phyloP scores from a whole-genome alignment of 345 rosid species.

The Pugionium dolabratum region DNA sequence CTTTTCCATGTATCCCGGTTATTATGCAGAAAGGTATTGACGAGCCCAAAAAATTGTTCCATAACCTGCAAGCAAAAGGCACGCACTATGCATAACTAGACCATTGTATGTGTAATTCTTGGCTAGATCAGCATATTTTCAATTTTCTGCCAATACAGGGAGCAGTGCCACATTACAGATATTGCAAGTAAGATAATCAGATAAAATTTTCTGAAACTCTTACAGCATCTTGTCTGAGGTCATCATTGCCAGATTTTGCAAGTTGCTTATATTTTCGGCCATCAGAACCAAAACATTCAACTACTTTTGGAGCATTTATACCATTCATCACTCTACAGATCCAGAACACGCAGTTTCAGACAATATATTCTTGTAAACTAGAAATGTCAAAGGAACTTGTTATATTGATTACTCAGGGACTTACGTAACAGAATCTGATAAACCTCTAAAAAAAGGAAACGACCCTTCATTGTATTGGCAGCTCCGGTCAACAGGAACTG shows the following conservation, averaged over 20 bases:
- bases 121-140: slow-evolving; percentile 18
- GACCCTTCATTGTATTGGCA: slow-evolving; percentile 82
- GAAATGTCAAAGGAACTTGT: background rate
- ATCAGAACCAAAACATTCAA: slow-evolving; percentile 94
- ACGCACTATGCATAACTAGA: slow-evolving; percentile 26
- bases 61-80: slow-evolving; percentile 66
- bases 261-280: slow-evolving; percentile 85
- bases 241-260: slow-evolving; percentile 98
- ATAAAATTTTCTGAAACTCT: slow-evolving; percentile 36
- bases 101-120: slow-evolving; percentile 19
- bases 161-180: slow-evolving; percentile 12
- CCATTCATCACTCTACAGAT: slow-evolving; percentile 88
- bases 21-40: slow-evolving; percentile 82
- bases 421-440: slow-evolving; percentile 76
- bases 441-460: slow-evolving; percentile 80
- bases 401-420: slow-evolving; percentile 36
- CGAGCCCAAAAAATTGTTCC: slow-evolving; percentile 96
- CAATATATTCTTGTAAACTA: slow-evolving; percentile 23
- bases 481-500: slow-evolving; percentile 68
- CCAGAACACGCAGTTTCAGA: slow-evolving; percentile 30
- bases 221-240: slow-evolving; percentile 99
- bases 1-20: slow-evolving; percentile 89
- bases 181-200: slow-evolving; percentile 19
- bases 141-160: slow-evolving; percentile 13
- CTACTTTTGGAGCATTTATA: slow-evolving; percentile 93